These are phyloP conservation scores for Fraxinus quadrangulata DNA, from an alignment of 257 asterid species.

Conservation along the genomic window DNA sequence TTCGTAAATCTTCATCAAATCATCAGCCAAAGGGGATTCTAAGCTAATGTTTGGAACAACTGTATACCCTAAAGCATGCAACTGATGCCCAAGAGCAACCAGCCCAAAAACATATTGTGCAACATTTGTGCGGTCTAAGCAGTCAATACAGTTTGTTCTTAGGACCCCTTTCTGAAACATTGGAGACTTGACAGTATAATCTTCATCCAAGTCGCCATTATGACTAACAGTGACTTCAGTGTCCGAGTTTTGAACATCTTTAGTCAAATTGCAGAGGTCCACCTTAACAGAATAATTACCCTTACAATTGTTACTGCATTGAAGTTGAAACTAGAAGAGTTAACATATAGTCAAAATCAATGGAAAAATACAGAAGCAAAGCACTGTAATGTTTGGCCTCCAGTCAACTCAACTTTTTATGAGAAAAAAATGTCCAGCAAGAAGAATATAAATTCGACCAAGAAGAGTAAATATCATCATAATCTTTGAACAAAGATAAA, in stretches of 20 bases:
- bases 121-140: constrained; percentile 94
- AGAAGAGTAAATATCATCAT: background rate
- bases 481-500: background rate
- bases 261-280: constrained; percentile 29
- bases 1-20: constrained; percentile 80
- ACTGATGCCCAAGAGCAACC: constrained; percentile 81
- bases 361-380: background rate
- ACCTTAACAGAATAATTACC: constrained; percentile 42
- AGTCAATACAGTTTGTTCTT: constrained; percentile 96
- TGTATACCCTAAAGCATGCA: constrained; percentile 67
- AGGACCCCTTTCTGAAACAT: constrained; percentile 80
- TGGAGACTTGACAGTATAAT: constrained; percentile 41
- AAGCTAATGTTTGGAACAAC: constrained; percentile 48
- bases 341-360: constrained; percentile 12
- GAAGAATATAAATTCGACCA: background rate
- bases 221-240: constrained; percentile 24
- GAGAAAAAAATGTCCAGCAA: background rate
- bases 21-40: constrained; percentile 70
- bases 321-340: constrained; percentile 37
- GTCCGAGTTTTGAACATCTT: constrained; percentile 20
- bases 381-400: background rate
- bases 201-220: constrained; percentile 26
- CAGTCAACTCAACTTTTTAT: background rate
- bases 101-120: constrained; percentile 91
- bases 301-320: constrained; percentile 38